A percentile compares a stretch with the other conserved stretches of the same genome.
Evolutionary conservation across 495 filamentous ascomycete genomes (phyloP).

Genomic region (Xylaria sp.): DNA sequence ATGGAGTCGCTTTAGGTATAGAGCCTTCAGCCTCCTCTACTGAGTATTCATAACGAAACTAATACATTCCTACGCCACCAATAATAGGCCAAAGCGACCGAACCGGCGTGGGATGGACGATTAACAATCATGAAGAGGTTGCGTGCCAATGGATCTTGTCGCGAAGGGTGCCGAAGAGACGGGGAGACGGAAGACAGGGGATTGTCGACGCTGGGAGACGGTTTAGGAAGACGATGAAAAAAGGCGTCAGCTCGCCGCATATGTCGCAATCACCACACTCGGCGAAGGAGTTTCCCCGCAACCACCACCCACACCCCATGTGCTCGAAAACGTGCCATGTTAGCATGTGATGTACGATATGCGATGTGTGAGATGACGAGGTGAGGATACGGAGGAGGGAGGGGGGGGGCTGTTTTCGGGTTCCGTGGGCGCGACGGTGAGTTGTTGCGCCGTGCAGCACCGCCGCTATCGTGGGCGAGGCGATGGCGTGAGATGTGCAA

Average conservation of each 20-base stretch:
- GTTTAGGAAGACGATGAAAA: not conserved
- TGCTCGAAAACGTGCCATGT: conserved; percentile 1
- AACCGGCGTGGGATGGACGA: not conserved
- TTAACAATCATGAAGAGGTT: not conserved
- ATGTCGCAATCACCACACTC: conserved; percentile 23
- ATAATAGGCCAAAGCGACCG: not conserved
- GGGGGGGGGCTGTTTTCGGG: not conserved
- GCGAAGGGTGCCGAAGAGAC: not conserved
- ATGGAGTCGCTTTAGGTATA: not conserved
- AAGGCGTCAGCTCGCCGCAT: conserved; percentile 22
- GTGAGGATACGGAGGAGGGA: not conserved
- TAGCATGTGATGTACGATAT: too few relatives aligned
- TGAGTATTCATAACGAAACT: not conserved
- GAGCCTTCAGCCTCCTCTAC: not conserved
- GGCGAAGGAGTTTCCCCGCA: conserved; percentile 17
- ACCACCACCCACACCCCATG: conserved; percentile 20
- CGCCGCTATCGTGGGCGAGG: conserved; percentile 21
- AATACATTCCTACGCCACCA: not conserved
- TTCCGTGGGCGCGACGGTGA: not conserved
- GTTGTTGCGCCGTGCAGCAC: conserved; percentile 11
- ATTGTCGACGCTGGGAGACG: conserved; percentile 9
- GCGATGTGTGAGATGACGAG: too few relatives aligned
- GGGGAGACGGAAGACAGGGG: not conserved
- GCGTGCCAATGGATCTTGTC: not conserved
- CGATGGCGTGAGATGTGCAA: conserved; percentile 25